Evolutionary conservation across 495 filamentous ascomycete genomes (phyloP).

Genomic region (Penicillium daleae): DNA sequence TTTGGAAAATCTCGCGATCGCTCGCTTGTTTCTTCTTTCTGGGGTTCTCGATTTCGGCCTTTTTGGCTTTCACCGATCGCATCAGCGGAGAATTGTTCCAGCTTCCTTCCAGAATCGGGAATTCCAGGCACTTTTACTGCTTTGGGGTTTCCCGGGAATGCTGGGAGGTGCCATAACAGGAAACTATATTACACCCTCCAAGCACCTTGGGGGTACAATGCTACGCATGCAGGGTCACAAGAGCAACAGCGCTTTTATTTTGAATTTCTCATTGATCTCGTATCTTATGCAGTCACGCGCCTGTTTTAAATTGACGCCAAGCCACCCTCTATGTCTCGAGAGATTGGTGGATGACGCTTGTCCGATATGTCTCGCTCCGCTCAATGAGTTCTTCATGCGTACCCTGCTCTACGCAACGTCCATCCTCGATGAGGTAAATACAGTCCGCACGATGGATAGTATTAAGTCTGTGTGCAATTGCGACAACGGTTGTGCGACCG

Average conservation of each 20-base stretch:
- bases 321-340: constrained; percentile 28
- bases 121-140: constrained; percentile 6
- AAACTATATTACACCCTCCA: neutral
- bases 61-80: neutral
- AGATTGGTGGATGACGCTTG: constrained; percentile 51
- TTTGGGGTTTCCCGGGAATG: neutral
- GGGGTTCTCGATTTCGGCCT: neutral
- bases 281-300: neutral
- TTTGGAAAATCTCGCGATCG: neutral
- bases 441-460: constrained; percentile 76
- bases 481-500: constrained; percentile 75
- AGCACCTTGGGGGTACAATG: neutral
- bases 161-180: neutral
- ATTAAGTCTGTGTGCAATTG: constrained; percentile 73
- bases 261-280: neutral
- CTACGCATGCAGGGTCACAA: neutral
- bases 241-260: neutral
- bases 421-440: constrained; percentile 74
- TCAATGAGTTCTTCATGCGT: constrained; percentile 68
- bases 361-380: constrained; percentile 60
- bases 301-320: neutral
- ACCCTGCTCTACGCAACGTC: constrained; percentile 66
- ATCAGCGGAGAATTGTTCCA: neutral
- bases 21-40: neutral
- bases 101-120: neutral